Percentiles rank a stretch among this genome's conserved stretches.
Conservation (phyloP, 768 basidiomycete species). For the Hirschioporus abietinus region DNA sequence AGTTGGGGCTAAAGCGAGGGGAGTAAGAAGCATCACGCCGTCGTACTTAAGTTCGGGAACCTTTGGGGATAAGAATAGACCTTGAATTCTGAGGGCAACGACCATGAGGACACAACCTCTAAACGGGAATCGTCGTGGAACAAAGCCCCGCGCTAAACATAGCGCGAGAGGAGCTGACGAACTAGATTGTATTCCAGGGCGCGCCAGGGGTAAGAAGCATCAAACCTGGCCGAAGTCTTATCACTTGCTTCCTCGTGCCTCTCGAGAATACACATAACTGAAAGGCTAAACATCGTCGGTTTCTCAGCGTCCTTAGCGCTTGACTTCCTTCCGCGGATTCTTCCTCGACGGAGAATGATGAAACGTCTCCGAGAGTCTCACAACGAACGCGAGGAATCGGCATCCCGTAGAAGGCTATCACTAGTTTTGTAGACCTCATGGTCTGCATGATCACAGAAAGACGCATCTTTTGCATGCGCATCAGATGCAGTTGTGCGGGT, state of each 20-base stretch:
- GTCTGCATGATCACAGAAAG: too few relatives aligned
- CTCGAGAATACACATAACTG: background rate
- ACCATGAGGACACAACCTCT: background rate
- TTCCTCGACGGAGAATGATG: background rate
- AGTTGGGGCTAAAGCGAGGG: background rate
- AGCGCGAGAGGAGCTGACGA: background rate
- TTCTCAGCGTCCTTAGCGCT: background rate
- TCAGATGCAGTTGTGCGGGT: background rate
- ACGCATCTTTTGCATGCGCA: too few relatives aligned
- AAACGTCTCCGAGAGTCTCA: background rate
- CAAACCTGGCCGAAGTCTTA: background rate
- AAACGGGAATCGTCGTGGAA: background rate
- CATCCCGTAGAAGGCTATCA: background rate
- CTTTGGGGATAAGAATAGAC: background rate
- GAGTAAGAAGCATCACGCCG: background rate
- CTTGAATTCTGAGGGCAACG: background rate
- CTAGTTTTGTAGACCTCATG: background rate
- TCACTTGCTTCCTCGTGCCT: background rate
- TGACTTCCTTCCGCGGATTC: background rate
- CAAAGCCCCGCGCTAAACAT: background rate
- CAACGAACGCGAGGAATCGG: background rate
- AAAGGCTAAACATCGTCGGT: background rate
- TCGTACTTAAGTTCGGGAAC: background rate
- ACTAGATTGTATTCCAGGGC: background rate
- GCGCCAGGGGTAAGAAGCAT: background rate